Percentiles rank a stretch among this genome's conserved stretches.
Conservation (phyloP, 176 grass and related monocot genomes). For the Eragrostis nindensis region DNA sequence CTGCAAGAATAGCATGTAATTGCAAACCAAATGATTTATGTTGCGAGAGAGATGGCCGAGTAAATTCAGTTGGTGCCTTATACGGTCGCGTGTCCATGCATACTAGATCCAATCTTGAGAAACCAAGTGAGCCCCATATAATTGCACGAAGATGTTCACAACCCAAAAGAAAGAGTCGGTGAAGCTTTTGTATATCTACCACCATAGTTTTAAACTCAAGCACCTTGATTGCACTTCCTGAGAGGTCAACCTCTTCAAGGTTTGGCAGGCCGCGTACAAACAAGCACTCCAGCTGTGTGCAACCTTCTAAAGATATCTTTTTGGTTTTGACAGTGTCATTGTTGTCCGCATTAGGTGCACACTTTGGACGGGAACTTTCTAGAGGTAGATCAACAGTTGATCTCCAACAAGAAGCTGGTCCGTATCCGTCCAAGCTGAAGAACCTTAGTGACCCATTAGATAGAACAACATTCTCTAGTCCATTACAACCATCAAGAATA, state of each 20-base stretch:
- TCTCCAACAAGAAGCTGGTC: neutral
- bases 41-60: neutral
- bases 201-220: constrained; percentile 26
- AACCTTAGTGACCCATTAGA: neutral
- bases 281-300: neutral
- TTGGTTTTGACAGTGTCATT: neutral
- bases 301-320: constrained; percentile 13
- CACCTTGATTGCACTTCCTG: constrained; percentile 16
- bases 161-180: neutral
- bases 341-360: accelerated
- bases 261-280: neutral
- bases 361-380: neutral
- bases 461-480: neutral
- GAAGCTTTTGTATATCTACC: neutral
- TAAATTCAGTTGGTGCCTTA: neutral
- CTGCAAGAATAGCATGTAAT: constrained; percentile 13
- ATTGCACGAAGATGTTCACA: constrained; percentile 4
- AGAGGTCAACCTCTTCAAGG: constrained; percentile 18
- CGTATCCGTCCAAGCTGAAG: constrained; percentile 27
- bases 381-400: neutral
- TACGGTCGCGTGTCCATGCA: constrained; percentile 19
- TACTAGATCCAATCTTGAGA: accelerated
- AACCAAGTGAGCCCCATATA: accelerated
- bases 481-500: constrained; percentile 37
- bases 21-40: accelerated